Conservation (phyloP, 352 stramenopile genomes). For the Phytophthora brassicae region DNA sequence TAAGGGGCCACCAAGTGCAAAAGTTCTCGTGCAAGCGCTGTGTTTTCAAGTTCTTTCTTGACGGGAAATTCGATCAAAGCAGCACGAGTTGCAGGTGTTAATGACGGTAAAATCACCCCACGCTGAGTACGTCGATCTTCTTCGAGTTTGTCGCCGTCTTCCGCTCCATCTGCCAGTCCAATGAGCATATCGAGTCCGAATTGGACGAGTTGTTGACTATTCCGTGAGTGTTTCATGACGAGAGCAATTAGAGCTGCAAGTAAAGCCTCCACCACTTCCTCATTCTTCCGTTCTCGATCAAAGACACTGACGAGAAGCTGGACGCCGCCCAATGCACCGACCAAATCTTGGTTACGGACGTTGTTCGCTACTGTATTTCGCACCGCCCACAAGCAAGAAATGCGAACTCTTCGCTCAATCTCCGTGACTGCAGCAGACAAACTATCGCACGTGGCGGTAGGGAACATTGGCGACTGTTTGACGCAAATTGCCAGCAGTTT, state of each 20-base stretch:
- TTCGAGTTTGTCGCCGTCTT: constrained; percentile 31
- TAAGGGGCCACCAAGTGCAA: constrained; percentile 57
- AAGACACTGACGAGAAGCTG: constrained; percentile 48
- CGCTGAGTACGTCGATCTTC: constrained; percentile 29
- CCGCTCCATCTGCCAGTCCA: constrained; percentile 38
- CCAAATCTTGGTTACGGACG: constrained; percentile 60
- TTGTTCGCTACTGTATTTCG: constrained; percentile 62
- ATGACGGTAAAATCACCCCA: constrained; percentile 17
- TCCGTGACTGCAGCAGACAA: constrained; percentile 18
- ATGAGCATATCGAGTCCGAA: constrained; percentile 66
- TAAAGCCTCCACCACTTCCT: constrained; percentile 65
- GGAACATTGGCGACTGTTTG: constrained; percentile 45
- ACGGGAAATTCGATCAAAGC: not conserved
- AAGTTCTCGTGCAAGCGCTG: constrained; percentile 54
- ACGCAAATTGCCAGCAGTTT: constrained; percentile 55
- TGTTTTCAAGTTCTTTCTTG: constrained; percentile 37
- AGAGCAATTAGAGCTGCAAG: constrained; percentile 57
- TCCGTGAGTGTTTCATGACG: constrained; percentile 53
- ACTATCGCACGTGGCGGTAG: constrained; percentile 17
- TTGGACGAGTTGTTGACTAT: constrained; percentile 70
- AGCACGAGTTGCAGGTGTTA: constrained; percentile 6
- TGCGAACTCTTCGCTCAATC: constrained; percentile 35
- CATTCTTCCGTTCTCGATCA: constrained; percentile 38
- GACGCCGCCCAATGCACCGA: constrained; percentile 54
- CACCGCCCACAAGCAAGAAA: constrained; percentile 72